A percentile compares a stretch with the other conserved stretches of the same genome.
Conservation (phyloP, 1,139 yeast species). For the Sugiyamaella castrensis region DNA sequence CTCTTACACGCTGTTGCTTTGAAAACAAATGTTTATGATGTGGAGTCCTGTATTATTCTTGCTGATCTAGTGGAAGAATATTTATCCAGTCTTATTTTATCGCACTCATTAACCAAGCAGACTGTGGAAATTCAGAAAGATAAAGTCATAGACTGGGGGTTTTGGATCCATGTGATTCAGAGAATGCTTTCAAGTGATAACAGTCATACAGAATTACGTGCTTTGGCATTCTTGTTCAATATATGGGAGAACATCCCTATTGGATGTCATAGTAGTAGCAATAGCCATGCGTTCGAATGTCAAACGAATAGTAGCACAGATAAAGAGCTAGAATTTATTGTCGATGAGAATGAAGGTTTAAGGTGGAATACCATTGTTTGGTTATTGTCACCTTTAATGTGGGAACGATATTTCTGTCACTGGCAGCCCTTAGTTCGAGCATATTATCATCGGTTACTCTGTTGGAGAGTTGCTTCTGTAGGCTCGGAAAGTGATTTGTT, state of each 20-base stretch:
- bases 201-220: slow-evolving; percentile 59
- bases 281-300: not conserved
- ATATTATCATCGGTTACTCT: slow-evolving; percentile 60
- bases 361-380: slow-evolving; percentile 44
- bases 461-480: slow-evolving; percentile 61
- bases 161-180: slow-evolving; percentile 65
- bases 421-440: slow-evolving; percentile 78
- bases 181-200: slow-evolving; percentile 63
- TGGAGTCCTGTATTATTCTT: slow-evolving; percentile 48
- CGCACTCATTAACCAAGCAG: slow-evolving; percentile 27
- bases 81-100: slow-evolving; percentile 32
- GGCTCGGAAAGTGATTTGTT: slow-evolving; percentile 32
- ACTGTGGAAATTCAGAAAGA: slow-evolving; percentile 29
- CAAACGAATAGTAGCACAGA: not conserved
- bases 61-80: slow-evolving; percentile 47
- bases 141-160: slow-evolving; percentile 59
- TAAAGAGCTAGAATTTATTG: slow-evolving; percentile 19
- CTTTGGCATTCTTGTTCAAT: slow-evolving; percentile 65
- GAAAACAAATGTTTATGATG: slow-evolving; percentile 38
- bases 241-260: slow-evolving; percentile 71
- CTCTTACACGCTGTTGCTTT: slow-evolving; percentile 39
- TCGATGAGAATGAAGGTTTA: slow-evolving; percentile 23
- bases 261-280: slow-evolving; percentile 14
- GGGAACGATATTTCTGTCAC: slow-evolving; percentile 63
- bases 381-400: slow-evolving; percentile 49